Evolutionary conservation across 1,284 basidiomycete species (phyloP), one percentile per base, ranked within the genome.

Genomic region (Moesziomyces antarcticus): DNA sequence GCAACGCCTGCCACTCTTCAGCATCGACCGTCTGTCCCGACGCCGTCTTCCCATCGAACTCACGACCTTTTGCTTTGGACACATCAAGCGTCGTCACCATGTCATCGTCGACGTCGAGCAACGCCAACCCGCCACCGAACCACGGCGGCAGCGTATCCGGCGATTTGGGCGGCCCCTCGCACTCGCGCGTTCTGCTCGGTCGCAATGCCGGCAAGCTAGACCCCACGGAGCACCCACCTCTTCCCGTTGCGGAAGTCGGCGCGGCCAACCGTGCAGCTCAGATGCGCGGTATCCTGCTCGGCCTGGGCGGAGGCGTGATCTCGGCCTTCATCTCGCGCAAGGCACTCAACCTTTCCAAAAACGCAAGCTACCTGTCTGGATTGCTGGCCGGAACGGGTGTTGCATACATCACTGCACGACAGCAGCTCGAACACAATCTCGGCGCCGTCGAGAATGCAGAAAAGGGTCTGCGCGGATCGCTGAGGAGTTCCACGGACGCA

Each of bases 311-410:
- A 10, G 73, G 68, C n/a, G 11, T 75, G 4, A 46, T 67, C 8
- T 70, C 73, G 6, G 66, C 62, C 22, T 70, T 74, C 48, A 74
- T 74, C 49, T 66, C 67, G 9, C 43, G 67, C 13, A 54, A 48
- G 20, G 66, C 66, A 1, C 59, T 74, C 21, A 66, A 70, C 22
- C 54, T 74, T 2, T 50, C 49, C 40, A 66, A 63, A 41, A 74
- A 74, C 35, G 66, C 66, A 18, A 56, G 50, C 45, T 65, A 69
- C n/a, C 65, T 73, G 6, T 68, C 71, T 0, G 71, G 71, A 6
- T 41, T 73, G 13, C 45, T 75, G 7, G 68, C 73, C 25, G 73
- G 68, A 22, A 67, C 68, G 13, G 73, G 73, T 9, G 73, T 75
- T n/a, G 73, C 73, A 13, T 75, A 75, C 27, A 62, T 71, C 42